Conservation (phyloP, 176 grass and related monocot species). For the Cymbopogon citratus region DNA sequence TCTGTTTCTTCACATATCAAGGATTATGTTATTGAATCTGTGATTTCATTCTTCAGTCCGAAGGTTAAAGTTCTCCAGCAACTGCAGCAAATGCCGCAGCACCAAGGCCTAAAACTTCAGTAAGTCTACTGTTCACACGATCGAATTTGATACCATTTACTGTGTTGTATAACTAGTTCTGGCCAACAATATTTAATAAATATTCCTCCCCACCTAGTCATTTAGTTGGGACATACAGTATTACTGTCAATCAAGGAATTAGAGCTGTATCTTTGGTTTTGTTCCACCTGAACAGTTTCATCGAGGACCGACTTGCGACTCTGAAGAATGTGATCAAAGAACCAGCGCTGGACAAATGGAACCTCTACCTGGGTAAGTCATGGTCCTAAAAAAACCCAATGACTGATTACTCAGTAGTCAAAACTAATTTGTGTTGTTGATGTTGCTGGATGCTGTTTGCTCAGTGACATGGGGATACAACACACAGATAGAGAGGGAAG, state of each 20-base stretch:
- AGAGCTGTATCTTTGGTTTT: neutral
- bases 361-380: slow-evolving; percentile 71
- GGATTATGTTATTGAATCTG: slow-evolving; percentile 6
- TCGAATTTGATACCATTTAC: neutral
- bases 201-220: neutral
- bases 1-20: neutral
- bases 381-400: neutral
- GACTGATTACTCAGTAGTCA: neutral
- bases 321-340: slow-evolving; percentile 93
- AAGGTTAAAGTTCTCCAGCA: slow-evolving; percentile 83
- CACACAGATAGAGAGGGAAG: slow-evolving; percentile 61
- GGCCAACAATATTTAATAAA: neutral
- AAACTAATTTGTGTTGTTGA: neutral
- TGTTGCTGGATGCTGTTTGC: neutral
- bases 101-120: slow-evolving; percentile 67
- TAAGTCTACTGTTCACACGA: slow-evolving; percentile 27
- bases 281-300: slow-evolving; percentile 43
- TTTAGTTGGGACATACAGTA: neutral
- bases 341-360: slow-evolving; percentile 63
- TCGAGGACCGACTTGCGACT: slow-evolving; percentile 74
- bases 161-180: neutral
- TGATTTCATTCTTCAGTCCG: slow-evolving; percentile 51
- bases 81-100: slow-evolving; percentile 66
- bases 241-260: neutral
- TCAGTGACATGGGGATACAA: slow-evolving; percentile 91